Base-by-base conservation (phyloP, 306 rosid genomes). In the Cercis canadensis region DNA sequence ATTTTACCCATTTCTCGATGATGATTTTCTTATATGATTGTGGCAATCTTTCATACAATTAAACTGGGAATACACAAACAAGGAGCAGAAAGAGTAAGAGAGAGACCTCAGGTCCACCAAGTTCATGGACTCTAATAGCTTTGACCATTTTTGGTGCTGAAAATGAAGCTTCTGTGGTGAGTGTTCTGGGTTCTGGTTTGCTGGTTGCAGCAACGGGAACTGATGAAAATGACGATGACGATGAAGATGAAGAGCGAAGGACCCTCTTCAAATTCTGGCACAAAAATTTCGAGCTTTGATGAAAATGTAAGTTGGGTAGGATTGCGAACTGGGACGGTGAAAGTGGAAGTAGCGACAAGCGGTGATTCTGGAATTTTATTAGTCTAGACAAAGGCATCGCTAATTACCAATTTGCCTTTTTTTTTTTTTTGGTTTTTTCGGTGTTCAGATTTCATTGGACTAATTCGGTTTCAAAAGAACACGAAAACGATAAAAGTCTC, bases 81-180 rank as follows among this genome's bases (percentile, higher is more conserved):
- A 62, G 66, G 55, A 21, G 9, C 33, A 13, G 56, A n/a, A 31
- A 63, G 32, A 6, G 24, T 31, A 16, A 43, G 69, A 44, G 47
- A 54, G 57, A 47, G 45, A 83, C 85, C 94, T 84, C 85, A 21
- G 96, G 96, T 1, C 92, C 98, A 59, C 98, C 98, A 49, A 62
- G 70, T 60, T 92, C 88, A 57, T 87, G 89, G 65, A 89, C 83
- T 65, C 87, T 82, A 45, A 92, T 83, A 40, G 96, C 96, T 68
- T 92, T 89, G 24, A 84, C 90, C 94, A 89, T 87, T 13, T 84
- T 67, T 51, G 71, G n/a, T 16, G 70, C 3, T 7, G 83, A n/a
- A 17, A 61, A 37, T 3, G 65, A 65, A 24, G 82, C 67, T 15
- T 36, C 52, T 3, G 78, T 50, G 53, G 75, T 53, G 40, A 86